These are phyloP conservation scores for Butyriboletus loyo DNA, from an alignment of 768 basidiomycete species.

Conservation along the genomic window DNA sequence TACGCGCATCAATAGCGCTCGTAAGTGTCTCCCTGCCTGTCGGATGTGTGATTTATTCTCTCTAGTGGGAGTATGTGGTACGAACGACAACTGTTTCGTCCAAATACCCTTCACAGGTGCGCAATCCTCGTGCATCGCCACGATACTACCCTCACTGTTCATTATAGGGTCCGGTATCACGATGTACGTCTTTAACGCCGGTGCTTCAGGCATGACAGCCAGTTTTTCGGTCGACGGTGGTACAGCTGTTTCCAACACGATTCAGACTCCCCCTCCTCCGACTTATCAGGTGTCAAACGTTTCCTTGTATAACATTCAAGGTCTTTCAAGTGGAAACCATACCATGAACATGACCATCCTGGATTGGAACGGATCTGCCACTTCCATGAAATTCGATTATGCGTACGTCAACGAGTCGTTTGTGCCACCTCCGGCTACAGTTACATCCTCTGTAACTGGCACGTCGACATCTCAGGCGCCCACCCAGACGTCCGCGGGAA, in stretches of 20 bases:
- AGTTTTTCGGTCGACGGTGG: slow-evolving; percentile 20
- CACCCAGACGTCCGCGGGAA: not conserved
- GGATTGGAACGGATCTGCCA: slow-evolving; percentile 14
- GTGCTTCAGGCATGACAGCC: slow-evolving; percentile 18
- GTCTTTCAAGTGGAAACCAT: slow-evolving; percentile 15
- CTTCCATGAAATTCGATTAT: slow-evolving; percentile 28
- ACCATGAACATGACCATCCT: slow-evolving; percentile 22
- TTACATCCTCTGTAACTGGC: not conserved
- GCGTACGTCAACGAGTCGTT: slow-evolving; percentile 24
- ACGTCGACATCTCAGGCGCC: not conserved
- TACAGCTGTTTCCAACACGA: slow-evolving; percentile 1
- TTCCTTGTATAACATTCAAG: slow-evolving; percentile 16
- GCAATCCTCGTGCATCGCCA: not conserved
- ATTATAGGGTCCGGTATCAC: slow-evolving; percentile 24
- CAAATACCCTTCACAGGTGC: slow-evolving; percentile 22
- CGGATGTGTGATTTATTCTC: not conserved
- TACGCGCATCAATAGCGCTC: slow-evolving; percentile 5
- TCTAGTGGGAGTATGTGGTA: slow-evolving; percentile 16
- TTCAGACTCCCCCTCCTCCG: slow-evolving; percentile 3
- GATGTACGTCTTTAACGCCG: slow-evolving; percentile 26
- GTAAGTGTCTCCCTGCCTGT: slow-evolving; percentile 7
- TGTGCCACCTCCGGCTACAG: slow-evolving; percentile 4
- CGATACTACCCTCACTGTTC: not conserved
- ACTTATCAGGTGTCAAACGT: slow-evolving; percentile 22
- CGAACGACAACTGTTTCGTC: slow-evolving; percentile 12